phyloP scores from a whole-genome alignment of 176 grass and related monocot genomes.

The Eragrostis nindensis region DNA sequence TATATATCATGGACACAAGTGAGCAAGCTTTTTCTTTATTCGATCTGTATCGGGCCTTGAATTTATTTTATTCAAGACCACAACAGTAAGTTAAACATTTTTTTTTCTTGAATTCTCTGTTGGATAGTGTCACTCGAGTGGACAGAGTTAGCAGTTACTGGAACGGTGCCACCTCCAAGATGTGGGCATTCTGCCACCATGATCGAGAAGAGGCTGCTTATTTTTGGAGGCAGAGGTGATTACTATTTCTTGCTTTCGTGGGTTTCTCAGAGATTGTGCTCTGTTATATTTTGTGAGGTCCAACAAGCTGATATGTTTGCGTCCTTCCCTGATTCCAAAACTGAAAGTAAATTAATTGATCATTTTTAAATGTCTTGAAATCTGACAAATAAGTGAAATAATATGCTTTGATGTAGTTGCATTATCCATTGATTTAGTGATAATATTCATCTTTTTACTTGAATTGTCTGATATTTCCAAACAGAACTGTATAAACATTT shows the following conservation, averaged over 20 bases:
- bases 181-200: slow-evolving; percentile 95
- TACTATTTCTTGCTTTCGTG: slow-evolving; percentile 11
- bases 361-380: slow-evolving; percentile 4
- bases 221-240: slow-evolving; percentile 96
- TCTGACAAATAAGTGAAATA: slow-evolving; percentile 1
- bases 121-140: slow-evolving; percentile 86
- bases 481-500: not conserved
- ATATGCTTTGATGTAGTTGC: slow-evolving; percentile 12
- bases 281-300: not conserved
- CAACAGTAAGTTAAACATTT: slow-evolving; percentile 9
- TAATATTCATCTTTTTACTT: not conserved
- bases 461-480: not conserved
- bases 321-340: not conserved
- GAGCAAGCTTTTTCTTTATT: slow-evolving; percentile 38
- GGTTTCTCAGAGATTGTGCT: not conserved
- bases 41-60: not conserved
- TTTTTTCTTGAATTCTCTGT: slow-evolving; percentile 21
- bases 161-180: slow-evolving; percentile 75
- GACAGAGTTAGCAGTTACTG: slow-evolving; percentile 81
- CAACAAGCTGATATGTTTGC: not conserved
- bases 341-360: slow-evolving; percentile 5
- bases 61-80: slow-evolving; percentile 24
- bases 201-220: slow-evolving; percentile 92
- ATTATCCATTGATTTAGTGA: slow-evolving; percentile 18
- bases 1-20: slow-evolving; percentile 99